These are phyloP conservation scores for Capsicum chinense DNA, from an alignment of 257 asterid species.

Conservation along the genomic window DNA sequence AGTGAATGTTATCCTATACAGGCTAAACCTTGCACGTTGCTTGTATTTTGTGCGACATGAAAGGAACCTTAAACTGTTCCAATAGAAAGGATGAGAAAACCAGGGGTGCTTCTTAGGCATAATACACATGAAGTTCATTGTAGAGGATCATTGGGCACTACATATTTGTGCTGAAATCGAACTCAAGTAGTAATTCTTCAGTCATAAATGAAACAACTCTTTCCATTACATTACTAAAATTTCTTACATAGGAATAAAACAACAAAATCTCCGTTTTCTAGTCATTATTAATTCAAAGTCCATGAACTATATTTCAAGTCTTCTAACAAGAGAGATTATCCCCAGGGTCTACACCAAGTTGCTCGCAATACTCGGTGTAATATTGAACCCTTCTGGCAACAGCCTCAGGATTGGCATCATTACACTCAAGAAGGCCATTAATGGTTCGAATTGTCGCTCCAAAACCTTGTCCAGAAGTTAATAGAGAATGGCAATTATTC, in stretches of 20 bases:
- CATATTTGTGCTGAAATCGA: neutral
- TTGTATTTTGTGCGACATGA: too few species aligned
- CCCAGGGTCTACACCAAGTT: constrained; percentile 41
- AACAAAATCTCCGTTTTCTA: neutral
- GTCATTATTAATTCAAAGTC: neutral
- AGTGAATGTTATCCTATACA: too few species aligned
- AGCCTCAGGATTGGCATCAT: constrained; percentile 30
- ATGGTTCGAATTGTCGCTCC: constrained; percentile 47
- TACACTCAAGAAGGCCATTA: constrained; percentile 38
- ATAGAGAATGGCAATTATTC: constrained; percentile 36
- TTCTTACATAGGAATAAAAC: neutral
- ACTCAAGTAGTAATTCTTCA: neutral
- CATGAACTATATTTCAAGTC: neutral
- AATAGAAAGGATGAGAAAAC: too few species aligned
- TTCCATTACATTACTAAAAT: neutral
- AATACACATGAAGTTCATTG: neutral
- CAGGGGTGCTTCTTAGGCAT: too few species aligned
- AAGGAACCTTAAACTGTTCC: too few species aligned
- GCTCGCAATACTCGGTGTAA: constrained; percentile 39
- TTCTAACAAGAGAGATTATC: constrained; percentile 26
- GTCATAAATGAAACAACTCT: neutral
- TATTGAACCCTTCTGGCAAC: constrained; percentile 34
- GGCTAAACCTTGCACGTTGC: too few species aligned
- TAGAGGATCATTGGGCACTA: neutral
- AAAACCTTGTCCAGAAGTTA: constrained; percentile 40